phyloP scores from a whole-genome alignment of 1,139 yeast species.

The Lodderomyces orthopsilosis region DNA sequence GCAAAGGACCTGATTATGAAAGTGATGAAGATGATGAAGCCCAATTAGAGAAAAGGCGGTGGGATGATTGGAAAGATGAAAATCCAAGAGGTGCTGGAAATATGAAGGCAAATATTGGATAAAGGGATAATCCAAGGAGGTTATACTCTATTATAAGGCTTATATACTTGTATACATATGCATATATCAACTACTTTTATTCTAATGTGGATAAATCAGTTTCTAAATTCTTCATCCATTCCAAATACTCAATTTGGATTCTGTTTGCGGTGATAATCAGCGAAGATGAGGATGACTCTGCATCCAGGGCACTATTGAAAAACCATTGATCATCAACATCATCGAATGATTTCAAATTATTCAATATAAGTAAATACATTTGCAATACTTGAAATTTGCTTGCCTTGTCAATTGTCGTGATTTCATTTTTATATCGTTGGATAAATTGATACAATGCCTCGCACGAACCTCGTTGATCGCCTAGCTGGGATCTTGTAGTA shows the following conservation, averaged over 20 bases:
- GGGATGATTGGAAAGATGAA: constrained; percentile 93
- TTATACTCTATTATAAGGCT: constrained; percentile 3
- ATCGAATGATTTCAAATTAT: constrained; percentile 44
- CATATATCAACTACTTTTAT: constrained; percentile 5
- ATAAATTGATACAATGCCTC: constrained; percentile 58
- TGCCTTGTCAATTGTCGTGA: constrained; percentile 28
- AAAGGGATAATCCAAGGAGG: constrained; percentile 8
- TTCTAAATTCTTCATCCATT: constrained; percentile 36
- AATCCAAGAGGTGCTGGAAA: constrained; percentile 90
- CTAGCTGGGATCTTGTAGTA: constrained; percentile 11
- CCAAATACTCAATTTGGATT: constrained; percentile 30
- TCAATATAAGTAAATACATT: constrained; percentile 47
- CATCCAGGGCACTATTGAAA: constrained; percentile 24
- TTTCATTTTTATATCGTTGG: constrained; percentile 26
- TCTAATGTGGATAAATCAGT: constrained; percentile 15
- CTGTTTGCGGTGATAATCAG: constrained; percentile 29
- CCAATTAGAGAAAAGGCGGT: constrained; percentile 60
- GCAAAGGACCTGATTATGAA: constrained; percentile 21
- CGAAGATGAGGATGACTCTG: constrained; percentile 11
- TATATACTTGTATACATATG: not conserved
- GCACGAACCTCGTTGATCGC: constrained; percentile 53
- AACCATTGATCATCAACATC: constrained; percentile 57
- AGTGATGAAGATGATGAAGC: constrained; percentile 46
- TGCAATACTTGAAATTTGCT: constrained; percentile 39
- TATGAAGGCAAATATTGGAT: constrained; percentile 75